These are phyloP conservation scores for Colletotrichum nymphaeae DNA, from an alignment of 2,329 filamentous ascomycete species.

Conservation along the genomic window DNA sequence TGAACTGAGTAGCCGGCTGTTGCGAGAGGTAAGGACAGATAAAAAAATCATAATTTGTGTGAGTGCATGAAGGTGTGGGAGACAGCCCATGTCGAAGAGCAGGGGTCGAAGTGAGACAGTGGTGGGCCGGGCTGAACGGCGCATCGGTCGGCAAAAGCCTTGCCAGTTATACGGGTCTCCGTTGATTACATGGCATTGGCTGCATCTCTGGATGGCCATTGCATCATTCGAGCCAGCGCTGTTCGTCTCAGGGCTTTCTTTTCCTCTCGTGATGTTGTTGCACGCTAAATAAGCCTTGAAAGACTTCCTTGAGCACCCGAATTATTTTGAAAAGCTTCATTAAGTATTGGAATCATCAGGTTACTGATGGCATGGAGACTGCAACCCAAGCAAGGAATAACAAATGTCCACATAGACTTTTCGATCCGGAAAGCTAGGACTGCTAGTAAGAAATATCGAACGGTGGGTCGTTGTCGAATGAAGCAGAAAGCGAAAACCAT, in stretches of 20 bases:
- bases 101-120: conserved; percentile 37
- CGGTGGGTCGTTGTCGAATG: background rate
- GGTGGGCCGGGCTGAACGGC: conserved; percentile 37
- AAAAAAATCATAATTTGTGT: conserved; percentile 30
- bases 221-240: conserved; percentile 34
- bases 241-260: conserved; percentile 24
- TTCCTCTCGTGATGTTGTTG: conserved; percentile 12
- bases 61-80: conserved; percentile 39
- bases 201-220: conserved; percentile 22
- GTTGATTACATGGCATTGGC: conserved; percentile 34
- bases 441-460: background rate
- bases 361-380: conserved; percentile 2
- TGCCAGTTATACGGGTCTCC: conserved; percentile 30
- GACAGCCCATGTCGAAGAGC: conserved; percentile 36
- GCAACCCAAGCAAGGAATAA: background rate
- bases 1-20: background rate
- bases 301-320: background rate
- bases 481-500: background rate
- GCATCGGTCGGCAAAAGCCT: conserved; percentile 39
- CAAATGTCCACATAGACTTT: background rate
- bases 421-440: background rate
- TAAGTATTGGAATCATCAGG: background rate
- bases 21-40: background rate
- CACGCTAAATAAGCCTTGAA: conserved; percentile 3
- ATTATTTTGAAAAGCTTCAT: conserved; percentile 3